phyloP scores from a whole-genome alignment of 768 basidiomycete genomes.

The Rhodocollybia butyracea region DNA sequence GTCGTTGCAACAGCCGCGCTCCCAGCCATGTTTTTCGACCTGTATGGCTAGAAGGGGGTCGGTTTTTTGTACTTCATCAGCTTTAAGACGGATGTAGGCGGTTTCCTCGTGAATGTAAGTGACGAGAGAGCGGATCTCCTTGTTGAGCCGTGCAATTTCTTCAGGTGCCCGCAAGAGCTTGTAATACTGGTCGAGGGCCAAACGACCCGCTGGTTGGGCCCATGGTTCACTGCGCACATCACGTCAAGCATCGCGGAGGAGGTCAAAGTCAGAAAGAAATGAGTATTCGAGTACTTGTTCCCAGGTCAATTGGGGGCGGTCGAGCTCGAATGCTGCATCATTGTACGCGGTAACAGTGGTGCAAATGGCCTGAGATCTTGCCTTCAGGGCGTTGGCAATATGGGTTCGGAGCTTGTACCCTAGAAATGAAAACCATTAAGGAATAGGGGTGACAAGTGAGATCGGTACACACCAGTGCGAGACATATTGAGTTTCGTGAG shows the following conservation, averaged over 20 bases:
- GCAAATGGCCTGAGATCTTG: constrained; percentile 14
- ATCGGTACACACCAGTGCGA: too few relatives aligned
- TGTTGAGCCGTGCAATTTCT: too few relatives aligned
- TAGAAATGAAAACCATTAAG: neutral
- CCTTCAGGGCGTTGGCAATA: constrained; percentile 17
- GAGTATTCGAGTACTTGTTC: constrained; percentile 20
- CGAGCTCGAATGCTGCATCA: constrained; percentile 6
- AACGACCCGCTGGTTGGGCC: too few relatives aligned
- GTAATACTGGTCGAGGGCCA: too few relatives aligned
- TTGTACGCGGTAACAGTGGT: constrained; percentile 18
- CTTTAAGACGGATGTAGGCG: neutral
- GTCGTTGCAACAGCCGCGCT: neutral
- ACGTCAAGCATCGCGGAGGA: constrained; percentile 7
- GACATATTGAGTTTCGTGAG: too few relatives aligned
- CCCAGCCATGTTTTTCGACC: neutral
- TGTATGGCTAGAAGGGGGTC: constrained; percentile 3
- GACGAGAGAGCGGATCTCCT: constrained; percentile 3
- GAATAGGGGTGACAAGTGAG: neutral
- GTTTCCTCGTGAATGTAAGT: constrained; percentile 10
- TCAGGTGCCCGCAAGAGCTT: too few relatives aligned
- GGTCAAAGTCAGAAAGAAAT: constrained; percentile 20
- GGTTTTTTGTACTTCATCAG: neutral
- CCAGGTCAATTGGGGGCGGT: constrained; percentile 14
- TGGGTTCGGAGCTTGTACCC: constrained; percentile 18
- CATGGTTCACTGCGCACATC: constrained; percentile 7